Conservation (phyloP, 2,329 filamentous ascomycete species). For the Aspergillus awamori region DNA sequence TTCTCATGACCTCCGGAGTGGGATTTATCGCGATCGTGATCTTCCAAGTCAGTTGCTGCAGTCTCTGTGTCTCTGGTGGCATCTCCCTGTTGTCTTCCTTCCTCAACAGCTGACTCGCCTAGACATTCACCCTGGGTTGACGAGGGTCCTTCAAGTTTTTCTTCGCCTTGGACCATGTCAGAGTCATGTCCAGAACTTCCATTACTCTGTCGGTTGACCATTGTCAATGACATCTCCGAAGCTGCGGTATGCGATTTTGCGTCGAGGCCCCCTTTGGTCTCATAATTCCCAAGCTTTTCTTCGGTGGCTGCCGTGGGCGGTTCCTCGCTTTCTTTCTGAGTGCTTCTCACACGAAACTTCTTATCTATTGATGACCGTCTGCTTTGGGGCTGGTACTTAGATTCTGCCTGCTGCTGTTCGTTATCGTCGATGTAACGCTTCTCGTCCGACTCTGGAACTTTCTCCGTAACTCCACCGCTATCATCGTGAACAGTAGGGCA, state of each 20-base stretch:
- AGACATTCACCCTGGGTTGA: background rate
- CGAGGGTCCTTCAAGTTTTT: background rate
- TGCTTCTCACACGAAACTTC: background rate
- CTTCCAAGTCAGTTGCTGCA: background rate
- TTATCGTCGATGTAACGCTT: background rate
- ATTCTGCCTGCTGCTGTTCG: background rate
- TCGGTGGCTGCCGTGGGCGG: background rate
- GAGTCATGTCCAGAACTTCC: background rate
- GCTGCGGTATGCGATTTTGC: background rate
- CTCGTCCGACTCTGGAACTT: background rate
- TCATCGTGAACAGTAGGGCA: slow-evolving; percentile 18
- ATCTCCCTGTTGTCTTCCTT: background rate
- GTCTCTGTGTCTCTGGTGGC: background rate
- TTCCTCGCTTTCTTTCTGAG: background rate
- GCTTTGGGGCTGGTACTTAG: background rate
- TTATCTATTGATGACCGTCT: background rate
- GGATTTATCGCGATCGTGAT: background rate
- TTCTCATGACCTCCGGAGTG: background rate
- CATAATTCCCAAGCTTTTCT: background rate
- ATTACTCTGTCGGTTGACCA: background rate
- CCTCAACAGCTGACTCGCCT: background rate
- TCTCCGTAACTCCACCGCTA: background rate
- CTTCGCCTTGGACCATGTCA: background rate
- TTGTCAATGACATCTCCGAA: background rate
- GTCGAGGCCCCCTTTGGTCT: background rate